Conservation (phyloP, 2,329 filamentous ascomycete genomes). For the Penicillium oxalicum region DNA sequence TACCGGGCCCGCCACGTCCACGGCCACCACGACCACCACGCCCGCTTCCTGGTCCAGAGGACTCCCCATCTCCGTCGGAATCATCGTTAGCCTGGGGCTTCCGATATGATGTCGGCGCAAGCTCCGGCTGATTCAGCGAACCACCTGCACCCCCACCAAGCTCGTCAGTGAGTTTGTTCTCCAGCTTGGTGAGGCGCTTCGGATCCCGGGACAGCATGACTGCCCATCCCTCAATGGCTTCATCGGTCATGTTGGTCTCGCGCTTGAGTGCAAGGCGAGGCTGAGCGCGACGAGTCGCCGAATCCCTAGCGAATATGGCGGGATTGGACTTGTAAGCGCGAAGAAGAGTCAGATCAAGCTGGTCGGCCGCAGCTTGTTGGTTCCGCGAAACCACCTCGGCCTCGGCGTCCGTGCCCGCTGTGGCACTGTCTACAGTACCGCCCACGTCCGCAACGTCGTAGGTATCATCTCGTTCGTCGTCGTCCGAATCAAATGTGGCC, state of each 20-base stretch:
- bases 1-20: conserved; percentile 51
- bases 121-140: conserved; percentile 51
- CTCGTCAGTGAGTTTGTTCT: conserved; percentile 63
- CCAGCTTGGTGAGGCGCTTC: conserved; percentile 61
- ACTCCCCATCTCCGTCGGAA: conserved; percentile 48
- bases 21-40: conserved; percentile 46
- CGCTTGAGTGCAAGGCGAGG: conserved; percentile 60
- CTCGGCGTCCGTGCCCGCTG: conserved; percentile 42
- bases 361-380: conserved; percentile 27
- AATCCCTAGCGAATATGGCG: conserved; percentile 64
- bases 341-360: conserved; percentile 66
- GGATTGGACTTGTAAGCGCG: conserved; percentile 61
- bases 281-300: conserved; percentile 60
- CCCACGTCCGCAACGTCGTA: conserved; percentile 92
- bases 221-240: conserved; percentile 89
- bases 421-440: conserved; percentile 67
- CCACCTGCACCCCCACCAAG: conserved; percentile 43
- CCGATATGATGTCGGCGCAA: conserved; percentile 62
- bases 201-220: conserved; percentile 75
- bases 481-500: conserved; percentile 83
- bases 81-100: conserved; percentile 35
- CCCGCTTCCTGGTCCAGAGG: conserved; percentile 23
- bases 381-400: conserved; percentile 50
- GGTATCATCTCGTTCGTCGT: conserved; percentile 94
- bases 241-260: conserved; percentile 84